These are phyloP conservation scores for Angomonas ambiguus DNA, from an alignment of 208 protist species.

Conservation along the genomic window DNA sequence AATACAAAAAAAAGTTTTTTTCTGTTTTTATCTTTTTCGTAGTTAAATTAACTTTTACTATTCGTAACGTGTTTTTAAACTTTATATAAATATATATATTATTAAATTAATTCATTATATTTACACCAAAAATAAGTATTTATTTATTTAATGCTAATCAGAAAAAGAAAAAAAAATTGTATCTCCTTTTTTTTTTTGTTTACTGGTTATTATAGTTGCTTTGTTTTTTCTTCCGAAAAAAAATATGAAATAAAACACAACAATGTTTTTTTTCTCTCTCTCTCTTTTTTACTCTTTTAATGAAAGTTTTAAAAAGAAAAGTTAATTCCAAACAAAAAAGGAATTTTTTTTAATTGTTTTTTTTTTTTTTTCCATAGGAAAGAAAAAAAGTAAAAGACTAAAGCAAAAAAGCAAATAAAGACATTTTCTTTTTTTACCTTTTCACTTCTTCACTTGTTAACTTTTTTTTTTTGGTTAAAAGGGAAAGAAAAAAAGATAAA, in stretches of 20 bases:
- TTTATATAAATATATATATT: background rate
- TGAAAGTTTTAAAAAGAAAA: background rate
- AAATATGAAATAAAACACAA: background rate
- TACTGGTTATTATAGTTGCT: background rate
- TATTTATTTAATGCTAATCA: background rate
- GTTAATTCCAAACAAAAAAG: background rate
- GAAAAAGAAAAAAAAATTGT: background rate
- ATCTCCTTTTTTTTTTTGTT: slow-evolving; percentile 3
- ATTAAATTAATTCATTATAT: background rate
- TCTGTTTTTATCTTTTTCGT: background rate
- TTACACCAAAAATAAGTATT: background rate
- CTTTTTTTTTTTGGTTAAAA: slow-evolving; percentile 3
- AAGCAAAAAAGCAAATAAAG: too few species aligned
- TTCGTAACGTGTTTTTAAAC: background rate
- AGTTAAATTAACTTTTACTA: background rate
- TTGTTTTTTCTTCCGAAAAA: background rate
- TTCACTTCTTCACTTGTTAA: background rate
- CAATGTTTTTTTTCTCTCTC: background rate
- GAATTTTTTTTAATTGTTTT: slow-evolving; percentile 2
- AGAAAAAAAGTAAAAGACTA: too few species aligned
- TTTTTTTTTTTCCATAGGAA: background rate
- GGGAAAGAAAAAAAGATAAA: background rate
- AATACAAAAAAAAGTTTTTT: background rate
- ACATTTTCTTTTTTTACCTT: slow-evolving; percentile 3
- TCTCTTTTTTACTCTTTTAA: background rate